Base-by-base conservation (phyloP, 805 yeast genomes). In the Saturnispora ahearnii region DNA sequence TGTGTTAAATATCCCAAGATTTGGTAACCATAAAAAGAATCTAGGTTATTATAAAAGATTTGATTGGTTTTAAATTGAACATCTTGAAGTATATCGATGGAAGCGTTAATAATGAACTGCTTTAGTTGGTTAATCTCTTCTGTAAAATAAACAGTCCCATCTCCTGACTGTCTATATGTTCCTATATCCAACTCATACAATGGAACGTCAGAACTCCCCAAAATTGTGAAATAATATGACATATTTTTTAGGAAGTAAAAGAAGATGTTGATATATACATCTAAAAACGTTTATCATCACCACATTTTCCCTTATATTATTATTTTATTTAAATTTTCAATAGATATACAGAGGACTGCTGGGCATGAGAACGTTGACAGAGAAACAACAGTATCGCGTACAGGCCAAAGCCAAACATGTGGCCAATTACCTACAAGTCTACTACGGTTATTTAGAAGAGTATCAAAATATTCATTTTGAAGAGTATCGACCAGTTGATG, bases 21-120 rank as follows among this genome's bases (percentile, higher is more conserved):
- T 44, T 74, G 70, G 56, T 81, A 79, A 5, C 93, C 95, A 63
- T 90, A 87, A 64, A 88, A 91, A 34, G 82, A 80, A 66, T 93
- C 99, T 18, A 91, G 78, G 42, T 78, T 78, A 43, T 91, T 90
- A 54, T 89, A 68, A 60, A 85, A 83, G 54, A 84, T 72, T 41
- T 75, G 72, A 54, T 73, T 78, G 9, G 78, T 72, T 44, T 78
- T 76, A 91, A 96, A 89, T 62, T 89, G 97, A 2, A 80, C 67
- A 58, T 90, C 96, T 55, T 93, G 96, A 0, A 93, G 81, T n/a
- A 93, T 73, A 64, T 93, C 99, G 34, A 93, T 67, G 2, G 98
- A 80, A 1, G 96, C 78, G 61, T 93, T 95, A 33, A 90, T 76
- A 29, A 93, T 81, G 60, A 89, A 91, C 22, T 96, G 97, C 56